Conservation (phyloP, 2,329 filamentous ascomycete genomes). For the Pseudogymnoascus sp. region DNA sequence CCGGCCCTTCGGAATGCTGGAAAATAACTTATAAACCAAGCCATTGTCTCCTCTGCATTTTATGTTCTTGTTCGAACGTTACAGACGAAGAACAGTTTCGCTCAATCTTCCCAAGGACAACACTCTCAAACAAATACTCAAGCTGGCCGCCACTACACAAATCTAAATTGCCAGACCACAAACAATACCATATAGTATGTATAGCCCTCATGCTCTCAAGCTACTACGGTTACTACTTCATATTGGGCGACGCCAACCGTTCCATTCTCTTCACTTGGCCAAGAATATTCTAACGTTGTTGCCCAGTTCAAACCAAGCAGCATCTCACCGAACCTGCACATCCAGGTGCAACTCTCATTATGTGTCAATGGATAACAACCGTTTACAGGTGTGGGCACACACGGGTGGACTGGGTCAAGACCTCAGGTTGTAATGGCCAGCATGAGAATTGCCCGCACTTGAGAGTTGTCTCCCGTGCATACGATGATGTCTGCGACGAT, state of each 20-base stretch:
- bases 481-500: background rate
- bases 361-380: background rate
- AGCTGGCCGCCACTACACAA: background rate
- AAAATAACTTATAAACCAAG: conserved; percentile 25
- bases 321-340: background rate
- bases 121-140: background rate
- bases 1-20: conserved; percentile 26
- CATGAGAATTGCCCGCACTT: background rate
- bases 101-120: background rate
- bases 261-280: background rate
- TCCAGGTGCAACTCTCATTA: background rate
- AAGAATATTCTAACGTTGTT: background rate
- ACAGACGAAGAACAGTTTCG: background rate
- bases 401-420: background rate
- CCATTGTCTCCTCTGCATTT: conserved; percentile 1
- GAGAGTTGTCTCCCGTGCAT: no score
- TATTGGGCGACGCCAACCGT: background rate
- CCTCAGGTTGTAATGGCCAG: background rate
- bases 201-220: background rate
- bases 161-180: background rate
- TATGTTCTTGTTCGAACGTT: background rate
- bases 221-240: background rate
- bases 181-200: background rate
- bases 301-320: background rate
- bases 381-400: background rate